phyloP scores from a whole-genome alignment of 768 basidiomycete genomes.

The Suillus paluster region DNA sequence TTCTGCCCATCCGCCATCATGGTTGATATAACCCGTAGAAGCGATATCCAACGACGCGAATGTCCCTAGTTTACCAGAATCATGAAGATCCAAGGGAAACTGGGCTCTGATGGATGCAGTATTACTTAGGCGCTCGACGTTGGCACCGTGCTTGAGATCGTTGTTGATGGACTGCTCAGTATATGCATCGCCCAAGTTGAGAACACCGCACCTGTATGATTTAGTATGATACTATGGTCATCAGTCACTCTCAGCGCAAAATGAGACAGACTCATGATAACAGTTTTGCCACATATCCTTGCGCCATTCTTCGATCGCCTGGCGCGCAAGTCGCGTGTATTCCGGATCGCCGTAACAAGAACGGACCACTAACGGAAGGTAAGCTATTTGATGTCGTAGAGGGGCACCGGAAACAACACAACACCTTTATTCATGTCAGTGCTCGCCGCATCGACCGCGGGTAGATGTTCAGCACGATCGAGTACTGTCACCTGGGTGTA shows the following conservation, averaged over 20 bases:
- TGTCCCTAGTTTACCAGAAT: slow-evolving; percentile 17
- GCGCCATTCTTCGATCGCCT: slow-evolving; percentile 81
- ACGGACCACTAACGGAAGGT: slow-evolving; percentile 61
- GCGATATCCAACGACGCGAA: slow-evolving; percentile 29
- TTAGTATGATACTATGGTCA: background rate
- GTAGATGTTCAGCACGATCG: slow-evolving; percentile 69
- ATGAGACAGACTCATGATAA: slow-evolving; percentile 77
- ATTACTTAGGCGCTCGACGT: slow-evolving; percentile 38
- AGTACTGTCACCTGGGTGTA: slow-evolving; percentile 75
- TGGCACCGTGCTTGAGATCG: slow-evolving; percentile 61
- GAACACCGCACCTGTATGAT: slow-evolving; percentile 27
- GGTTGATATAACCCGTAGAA: slow-evolving; percentile 67
- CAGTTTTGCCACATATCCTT: slow-evolving; percentile 67
- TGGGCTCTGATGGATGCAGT: slow-evolving; percentile 19
- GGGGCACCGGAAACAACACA: slow-evolving; percentile 1
- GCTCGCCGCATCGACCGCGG: slow-evolving; percentile 83
- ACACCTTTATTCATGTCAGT: slow-evolving; percentile 51
- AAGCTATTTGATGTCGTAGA: background rate
- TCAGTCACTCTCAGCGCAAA: background rate
- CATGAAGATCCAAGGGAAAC: slow-evolving; percentile 20
- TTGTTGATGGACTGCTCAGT: slow-evolving; percentile 61
- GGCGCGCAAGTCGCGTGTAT: slow-evolving; percentile 71
- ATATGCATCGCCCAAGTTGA: slow-evolving; percentile 43
- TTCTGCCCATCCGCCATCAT: slow-evolving; percentile 84
- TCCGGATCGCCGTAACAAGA: slow-evolving; percentile 72